Evolutionary conservation across 495 filamentous ascomycete species (phyloP).

Genomic region (Geopyxis carbonaria): DNA sequence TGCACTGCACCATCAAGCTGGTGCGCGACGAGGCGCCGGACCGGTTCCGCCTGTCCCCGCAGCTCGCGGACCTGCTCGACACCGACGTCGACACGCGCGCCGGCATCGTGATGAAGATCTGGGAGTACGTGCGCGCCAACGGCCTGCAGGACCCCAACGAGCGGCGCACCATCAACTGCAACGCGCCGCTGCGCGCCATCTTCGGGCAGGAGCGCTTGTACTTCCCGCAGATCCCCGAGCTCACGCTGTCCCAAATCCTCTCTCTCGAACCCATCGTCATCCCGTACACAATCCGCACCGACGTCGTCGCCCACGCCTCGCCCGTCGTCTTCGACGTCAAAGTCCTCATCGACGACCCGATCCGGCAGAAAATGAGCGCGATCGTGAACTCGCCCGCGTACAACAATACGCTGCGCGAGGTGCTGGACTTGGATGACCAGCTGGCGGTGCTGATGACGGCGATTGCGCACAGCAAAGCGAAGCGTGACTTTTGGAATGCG

Average conservation of each 20-base stretch:
- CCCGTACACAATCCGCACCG: constrained; percentile 84
- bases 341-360: constrained; percentile 69
- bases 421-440: constrained; percentile 61
- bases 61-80: constrained; percentile 72
- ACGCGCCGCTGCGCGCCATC: constrained; percentile 57
- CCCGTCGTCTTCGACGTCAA: constrained; percentile 79
- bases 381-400: constrained; percentile 42
- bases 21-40: constrained; percentile 73
- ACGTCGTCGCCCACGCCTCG: constrained; percentile 56
- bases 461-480: constrained; percentile 60
- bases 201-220: constrained; percentile 61
- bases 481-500: constrained; percentile 62
- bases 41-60: constrained; percentile 56
- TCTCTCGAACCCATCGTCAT: constrained; percentile 70
- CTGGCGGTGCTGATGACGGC: constrained; percentile 63
- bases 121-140: constrained; percentile 84
- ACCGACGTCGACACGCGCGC: constrained; percentile 70
- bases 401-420: constrained; percentile 47
- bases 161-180: constrained; percentile 75
- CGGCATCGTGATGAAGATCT: constrained; percentile 73
- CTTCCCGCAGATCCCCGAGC: constrained; percentile 76
- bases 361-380: constrained; percentile 47
- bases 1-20: constrained; percentile 79
- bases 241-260: constrained; percentile 54
- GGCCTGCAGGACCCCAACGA: constrained; percentile 85